Percentiles rank a stretch among this genome's conserved stretches.
These are phyloP conservation scores for Sugiyamaella marilandica DNA, from an alignment of 805 yeast species.

Conservation along the genomic window DNA sequence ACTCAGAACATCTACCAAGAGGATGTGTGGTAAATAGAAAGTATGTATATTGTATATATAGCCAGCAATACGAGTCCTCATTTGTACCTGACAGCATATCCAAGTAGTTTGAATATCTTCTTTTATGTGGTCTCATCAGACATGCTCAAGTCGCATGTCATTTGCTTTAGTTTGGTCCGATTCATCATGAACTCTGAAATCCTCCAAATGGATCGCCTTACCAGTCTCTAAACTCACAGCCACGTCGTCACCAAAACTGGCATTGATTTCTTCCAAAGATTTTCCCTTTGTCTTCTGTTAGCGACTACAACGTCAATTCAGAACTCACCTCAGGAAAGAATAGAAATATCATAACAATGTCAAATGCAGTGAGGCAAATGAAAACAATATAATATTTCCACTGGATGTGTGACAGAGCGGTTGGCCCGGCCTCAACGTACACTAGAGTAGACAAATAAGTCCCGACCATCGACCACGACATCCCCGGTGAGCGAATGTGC, in stretches of 20 bases:
- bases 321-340: slow-evolving; percentile 35
- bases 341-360: slow-evolving; percentile 23
- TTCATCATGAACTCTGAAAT: slow-evolving; percentile 1
- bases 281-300: neutral
- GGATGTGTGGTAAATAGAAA: slow-evolving; percentile 76
- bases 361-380: slow-evolving; percentile 2
- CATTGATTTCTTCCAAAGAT: neutral
- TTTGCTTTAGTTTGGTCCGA: neutral
- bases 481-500: slow-evolving; percentile 37
- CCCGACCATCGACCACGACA: slow-evolving; percentile 27
- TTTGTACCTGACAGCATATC: no score
- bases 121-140: no score
- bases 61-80: neutral
- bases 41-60: neutral
- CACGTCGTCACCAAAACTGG: slow-evolving; percentile 2
- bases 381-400: slow-evolving; percentile 41
- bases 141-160: no score
- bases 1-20: slow-evolving; percentile 89
- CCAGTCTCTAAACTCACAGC: neutral
- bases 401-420: slow-evolving; percentile 37
- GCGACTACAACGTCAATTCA: neutral
- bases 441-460: slow-evolving; percentile 16
- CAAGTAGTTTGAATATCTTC: no score
- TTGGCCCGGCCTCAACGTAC: slow-evolving; percentile 27
- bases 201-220: neutral